Base-by-base conservation (phyloP, 345 rosid genomes). In the Eucalyptus paniculata region DNA sequence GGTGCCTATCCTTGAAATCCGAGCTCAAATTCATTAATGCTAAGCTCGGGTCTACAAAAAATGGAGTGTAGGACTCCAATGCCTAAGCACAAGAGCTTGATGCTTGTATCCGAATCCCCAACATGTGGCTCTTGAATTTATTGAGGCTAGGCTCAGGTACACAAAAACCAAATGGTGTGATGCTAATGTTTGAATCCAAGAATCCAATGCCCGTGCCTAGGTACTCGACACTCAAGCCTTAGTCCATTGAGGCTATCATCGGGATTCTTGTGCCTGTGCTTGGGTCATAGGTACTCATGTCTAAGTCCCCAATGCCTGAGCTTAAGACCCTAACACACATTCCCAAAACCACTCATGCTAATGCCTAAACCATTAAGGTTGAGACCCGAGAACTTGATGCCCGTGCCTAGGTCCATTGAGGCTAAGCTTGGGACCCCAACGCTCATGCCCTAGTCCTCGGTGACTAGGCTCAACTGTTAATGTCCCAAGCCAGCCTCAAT, bases 241-340 rank as follows among this genome's bases (percentile, higher is more conserved):
- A 24, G 3, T 56, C 62, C 6, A 10, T 24, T 56, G 30, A 56
- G 30, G 28, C 62, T 53, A 53, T 19, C 9, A 53, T 53, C 0
- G 0, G 5, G 24, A 53, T 53, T 53, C 24, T 0, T 53, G 5
- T 53, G 58, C 58, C 0, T 53, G 0, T 53, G 56, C 10, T 4
- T 53, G 1, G 58, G 24, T 19, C 24, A 53, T 2, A 3, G 1
- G 30, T 9, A 24, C 62, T 56, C 13, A 4, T 56, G 62, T 56
- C 62, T 56, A 56, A 10, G 30, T 56, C 2, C 6, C 30, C 5
- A 23, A 10, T 56, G 30, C 62, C 3, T 24, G 5, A 6, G 30
- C 62, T 56, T 10, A 9, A 56, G 13, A 56, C 12, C 62, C 30
- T 3, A 23, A 56, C 12, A 56, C 62, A 23, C 12, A 56, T 56